Conservation (phyloP, 2,329 filamentous ascomycete species). For the Phoma sp. region DNA sequence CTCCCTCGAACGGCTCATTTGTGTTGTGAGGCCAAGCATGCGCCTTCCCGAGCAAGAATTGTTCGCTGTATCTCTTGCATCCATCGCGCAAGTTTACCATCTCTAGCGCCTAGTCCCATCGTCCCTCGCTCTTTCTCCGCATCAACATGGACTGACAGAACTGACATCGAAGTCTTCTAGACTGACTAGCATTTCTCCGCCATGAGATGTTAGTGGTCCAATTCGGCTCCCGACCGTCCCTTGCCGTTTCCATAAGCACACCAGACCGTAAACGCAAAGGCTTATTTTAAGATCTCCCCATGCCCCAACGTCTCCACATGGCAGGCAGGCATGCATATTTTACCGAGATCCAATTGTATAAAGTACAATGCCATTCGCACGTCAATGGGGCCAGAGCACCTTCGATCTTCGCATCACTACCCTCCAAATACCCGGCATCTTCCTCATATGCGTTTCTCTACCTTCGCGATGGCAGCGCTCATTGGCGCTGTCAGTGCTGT, state of each 20-base stretch:
- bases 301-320: slow-evolving; percentile 6
- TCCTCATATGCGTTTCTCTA: slow-evolving; percentile 25
- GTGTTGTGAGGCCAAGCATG: no score
- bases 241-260: neutral
- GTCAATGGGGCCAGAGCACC: neutral
- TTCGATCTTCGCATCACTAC: neutral
- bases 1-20: no score
- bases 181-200: neutral
- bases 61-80: no score
- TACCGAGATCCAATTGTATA: slow-evolving; percentile 3
- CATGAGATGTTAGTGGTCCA: neutral
- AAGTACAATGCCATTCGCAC: neutral
- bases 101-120: neutral
- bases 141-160: slow-evolving; percentile 3
- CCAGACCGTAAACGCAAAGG: neutral
- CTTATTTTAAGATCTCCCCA: slow-evolving; percentile 2
- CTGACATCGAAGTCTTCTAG: neutral
- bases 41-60: no score
- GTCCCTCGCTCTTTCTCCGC: slow-evolving; percentile 1
- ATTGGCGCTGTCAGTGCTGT: slow-evolving; percentile 22
- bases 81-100: neutral
- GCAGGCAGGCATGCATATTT: neutral
- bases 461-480: slow-evolving; percentile 18
- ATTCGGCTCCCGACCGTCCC: slow-evolving; percentile 4
- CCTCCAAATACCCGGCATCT: neutral